Evolutionary conservation across 2,329 filamentous ascomycete species (phyloP).

Genomic region (Botryotinia convoluta): DNA sequence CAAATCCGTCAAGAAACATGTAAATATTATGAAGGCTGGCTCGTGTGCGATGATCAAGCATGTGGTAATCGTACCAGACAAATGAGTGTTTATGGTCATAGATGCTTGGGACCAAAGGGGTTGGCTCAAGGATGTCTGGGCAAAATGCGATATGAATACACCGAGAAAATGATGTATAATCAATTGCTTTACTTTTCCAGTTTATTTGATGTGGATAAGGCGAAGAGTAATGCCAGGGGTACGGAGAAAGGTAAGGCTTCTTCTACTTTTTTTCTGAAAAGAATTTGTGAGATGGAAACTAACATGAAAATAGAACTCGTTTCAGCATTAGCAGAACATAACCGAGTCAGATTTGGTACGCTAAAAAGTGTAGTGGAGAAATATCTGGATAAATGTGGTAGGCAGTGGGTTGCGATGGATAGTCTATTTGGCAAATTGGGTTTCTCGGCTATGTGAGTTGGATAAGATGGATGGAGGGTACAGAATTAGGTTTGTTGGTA

Average conservation of each 20-base stretch:
- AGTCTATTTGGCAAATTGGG: slow-evolving; percentile 71
- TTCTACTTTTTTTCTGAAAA: not conserved
- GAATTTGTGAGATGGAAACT: slow-evolving; percentile 17
- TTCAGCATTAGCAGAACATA: slow-evolving; percentile 73
- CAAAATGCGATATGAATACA: slow-evolving; percentile 82
- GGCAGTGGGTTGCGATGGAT: slow-evolving; percentile 94
- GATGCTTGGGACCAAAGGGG: slow-evolving; percentile 84
- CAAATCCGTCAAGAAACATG: slow-evolving; percentile 76
- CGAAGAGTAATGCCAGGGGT: slow-evolving; percentile 52
- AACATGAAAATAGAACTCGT: slow-evolving; percentile 46
- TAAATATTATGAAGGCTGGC: slow-evolving; percentile 88
- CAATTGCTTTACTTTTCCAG: slow-evolving; percentile 84
- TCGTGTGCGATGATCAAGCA: slow-evolving; percentile 83
- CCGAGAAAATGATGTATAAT: slow-evolving; percentile 90
- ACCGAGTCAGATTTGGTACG: slow-evolving; percentile 73
- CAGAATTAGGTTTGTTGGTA: not conserved
- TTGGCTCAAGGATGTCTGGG: slow-evolving; percentile 82
- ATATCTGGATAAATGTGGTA: slow-evolving; percentile 85
- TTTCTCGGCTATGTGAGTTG: slow-evolving; percentile 39
- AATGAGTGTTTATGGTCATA: slow-evolving; percentile 87
- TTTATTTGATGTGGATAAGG: slow-evolving; percentile 88
- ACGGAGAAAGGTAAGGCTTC: slow-evolving; percentile 43
- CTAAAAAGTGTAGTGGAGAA: slow-evolving; percentile 74
- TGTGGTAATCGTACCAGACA: slow-evolving; percentile 86
- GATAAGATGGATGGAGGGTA: no score